Conservation (phyloP, 2,329 filamentous ascomycete genomes). For the Plectosphaerella plurivora region DNA sequence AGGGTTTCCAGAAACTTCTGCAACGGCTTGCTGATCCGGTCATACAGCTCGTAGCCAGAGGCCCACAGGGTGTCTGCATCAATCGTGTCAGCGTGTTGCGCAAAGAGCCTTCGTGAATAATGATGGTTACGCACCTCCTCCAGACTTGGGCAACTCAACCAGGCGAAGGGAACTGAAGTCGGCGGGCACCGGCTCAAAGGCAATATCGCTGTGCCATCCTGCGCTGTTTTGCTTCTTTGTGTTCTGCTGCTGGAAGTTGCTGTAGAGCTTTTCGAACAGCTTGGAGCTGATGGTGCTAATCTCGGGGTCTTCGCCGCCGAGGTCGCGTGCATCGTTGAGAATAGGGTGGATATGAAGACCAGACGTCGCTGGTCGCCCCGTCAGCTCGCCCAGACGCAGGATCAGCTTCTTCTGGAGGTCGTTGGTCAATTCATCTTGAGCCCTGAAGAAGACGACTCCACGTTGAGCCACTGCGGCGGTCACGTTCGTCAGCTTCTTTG, state of each 20-base stretch:
- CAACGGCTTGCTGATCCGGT: slow-evolving; percentile 45
- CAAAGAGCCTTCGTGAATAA: background rate
- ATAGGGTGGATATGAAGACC: slow-evolving; percentile 58
- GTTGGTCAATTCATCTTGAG: slow-evolving; percentile 52
- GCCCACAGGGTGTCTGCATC: slow-evolving; percentile 54
- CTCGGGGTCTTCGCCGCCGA: slow-evolving; percentile 46
- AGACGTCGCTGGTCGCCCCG: slow-evolving; percentile 53
- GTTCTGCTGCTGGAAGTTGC: slow-evolving; percentile 18
- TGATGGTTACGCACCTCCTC: slow-evolving; percentile 32
- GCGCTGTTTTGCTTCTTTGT: slow-evolving; percentile 24
- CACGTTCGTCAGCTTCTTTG: background rate
- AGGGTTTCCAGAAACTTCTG: slow-evolving; percentile 47
- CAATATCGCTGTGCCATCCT: slow-evolving; percentile 48
- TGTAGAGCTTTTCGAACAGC: slow-evolving; percentile 37
- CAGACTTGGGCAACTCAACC: slow-evolving; percentile 49
- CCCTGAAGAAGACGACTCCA: slow-evolving; percentile 61
- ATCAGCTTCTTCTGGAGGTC: slow-evolving; percentile 57
- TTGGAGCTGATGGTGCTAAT: slow-evolving; percentile 56
- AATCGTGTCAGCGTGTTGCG: background rate
- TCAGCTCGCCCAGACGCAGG: slow-evolving; percentile 53
- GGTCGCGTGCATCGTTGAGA: slow-evolving; percentile 47
- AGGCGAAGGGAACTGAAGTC: slow-evolving; percentile 60
- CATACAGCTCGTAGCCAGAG: slow-evolving; percentile 57
- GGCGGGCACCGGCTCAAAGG: slow-evolving; percentile 54
- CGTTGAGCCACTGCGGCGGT: slow-evolving; percentile 48